Conservation (phyloP, 352 stramenopile species). For the Aphanomyces astaci region DNA sequence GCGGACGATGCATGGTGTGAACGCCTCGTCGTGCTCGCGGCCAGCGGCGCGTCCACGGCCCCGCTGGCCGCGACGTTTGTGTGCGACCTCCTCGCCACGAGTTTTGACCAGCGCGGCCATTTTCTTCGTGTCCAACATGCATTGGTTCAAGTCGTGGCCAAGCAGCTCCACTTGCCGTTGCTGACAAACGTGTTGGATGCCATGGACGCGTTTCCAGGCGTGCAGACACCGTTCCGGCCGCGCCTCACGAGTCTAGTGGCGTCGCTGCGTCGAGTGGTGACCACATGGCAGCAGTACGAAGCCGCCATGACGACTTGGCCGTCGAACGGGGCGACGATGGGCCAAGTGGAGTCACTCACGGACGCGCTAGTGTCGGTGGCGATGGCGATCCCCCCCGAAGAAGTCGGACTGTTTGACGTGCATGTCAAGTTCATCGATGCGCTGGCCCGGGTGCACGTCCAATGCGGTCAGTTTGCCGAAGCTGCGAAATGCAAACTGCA, state of each 20-base stretch:
- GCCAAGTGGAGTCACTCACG: slow-evolving; percentile 56
- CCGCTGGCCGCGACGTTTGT: slow-evolving; percentile 40
- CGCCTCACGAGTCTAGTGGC: not conserved
- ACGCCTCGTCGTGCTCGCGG: slow-evolving; percentile 41
- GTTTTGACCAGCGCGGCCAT: slow-evolving; percentile 56
- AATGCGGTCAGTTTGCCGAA: slow-evolving; percentile 40
- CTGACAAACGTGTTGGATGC: not conserved
- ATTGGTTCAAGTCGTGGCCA: not conserved
- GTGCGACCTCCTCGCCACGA: slow-evolving; percentile 36
- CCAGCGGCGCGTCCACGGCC: slow-evolving; percentile 28
- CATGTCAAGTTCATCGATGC: slow-evolving; percentile 56
- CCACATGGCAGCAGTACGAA: not conserved
- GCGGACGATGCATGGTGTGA: slow-evolving; percentile 45
- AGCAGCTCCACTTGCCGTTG: slow-evolving; percentile 4
- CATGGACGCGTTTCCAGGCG: not conserved
- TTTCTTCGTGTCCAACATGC: slow-evolving; percentile 43
- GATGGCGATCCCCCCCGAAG: slow-evolving; percentile 45
- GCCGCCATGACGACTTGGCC: not conserved
- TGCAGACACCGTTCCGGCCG: not conserved
- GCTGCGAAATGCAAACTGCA: slow-evolving; percentile 43
- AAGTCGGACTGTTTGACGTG: slow-evolving; percentile 36
- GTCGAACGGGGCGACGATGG: not conserved
- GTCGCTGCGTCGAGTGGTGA: not conserved
- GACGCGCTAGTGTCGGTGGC: slow-evolving; percentile 44
- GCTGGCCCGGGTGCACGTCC: slow-evolving; percentile 43